Conservation (phyloP, 225 moss, liverwort and hornwort species). For the Polytrichum commune region DNA sequence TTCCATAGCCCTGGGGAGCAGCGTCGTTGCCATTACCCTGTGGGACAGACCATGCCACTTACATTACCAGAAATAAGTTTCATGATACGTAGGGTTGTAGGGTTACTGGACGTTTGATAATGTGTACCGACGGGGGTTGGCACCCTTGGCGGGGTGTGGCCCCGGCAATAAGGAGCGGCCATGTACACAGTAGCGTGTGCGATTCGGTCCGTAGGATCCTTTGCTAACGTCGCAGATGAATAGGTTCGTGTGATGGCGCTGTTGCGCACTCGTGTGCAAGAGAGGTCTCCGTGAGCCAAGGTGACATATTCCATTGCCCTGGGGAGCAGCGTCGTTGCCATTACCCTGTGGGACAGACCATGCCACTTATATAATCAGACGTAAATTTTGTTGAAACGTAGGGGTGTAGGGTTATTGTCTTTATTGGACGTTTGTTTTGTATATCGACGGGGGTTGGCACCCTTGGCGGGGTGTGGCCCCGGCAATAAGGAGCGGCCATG, state of each 20-base stretch:
- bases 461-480: no score
- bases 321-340: constrained; percentile 43
- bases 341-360: constrained; percentile 29
- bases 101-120: no score
- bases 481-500: constrained; percentile 27
- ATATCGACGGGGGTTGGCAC: no score
- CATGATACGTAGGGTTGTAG: no score
- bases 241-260: no score
- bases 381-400: no score
- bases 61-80: neutral
- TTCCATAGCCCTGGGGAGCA: constrained; percentile 60
- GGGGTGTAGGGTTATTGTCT: constrained; percentile 40
- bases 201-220: no score
- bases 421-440: no score
- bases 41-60: constrained; percentile 40
- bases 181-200: neutral
- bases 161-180: constrained; percentile 26
- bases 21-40: constrained; percentile 41
- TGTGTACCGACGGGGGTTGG: constrained; percentile 17
- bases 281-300: no score
- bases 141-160: constrained; percentile 32
- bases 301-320: constrained; percentile 53
- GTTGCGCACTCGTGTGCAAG: no score
- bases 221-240: no score
- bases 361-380: no score